Evolutionary conservation across 2,329 filamentous ascomycete species (phyloP), one percentile per base, ranked within the genome.

Genomic region (Aspergillus flavus): DNA sequence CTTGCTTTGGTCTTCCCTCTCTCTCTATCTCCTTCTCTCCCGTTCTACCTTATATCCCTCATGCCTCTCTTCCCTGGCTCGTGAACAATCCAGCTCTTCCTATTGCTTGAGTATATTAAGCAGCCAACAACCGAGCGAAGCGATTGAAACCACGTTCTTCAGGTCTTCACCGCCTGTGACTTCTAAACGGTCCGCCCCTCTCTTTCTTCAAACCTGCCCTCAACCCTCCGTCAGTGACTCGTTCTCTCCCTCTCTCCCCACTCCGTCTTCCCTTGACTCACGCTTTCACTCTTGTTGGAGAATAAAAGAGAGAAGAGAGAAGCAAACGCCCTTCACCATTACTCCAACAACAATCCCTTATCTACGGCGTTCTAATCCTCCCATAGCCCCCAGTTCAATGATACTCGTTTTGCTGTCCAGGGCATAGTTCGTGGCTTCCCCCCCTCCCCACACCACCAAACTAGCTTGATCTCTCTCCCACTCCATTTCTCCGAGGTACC

Each of bases 1-100:
- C 52, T 21, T 28, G 55, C 36, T 32, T n/a, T 30, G 16, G n/a
- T 63, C 63, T 70, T 70, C 68, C 68, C 71, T 71, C 66, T 71
- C 41, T 57, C 56, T 72, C 66, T 55, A 36, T 41, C 28, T 57
- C 56, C 56, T 62, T 59, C 61, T 54, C 30, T 34, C 34, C 57
- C 50, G 32, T 62, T 62, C 61, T 62, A 55, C 52, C 32, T 39
- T 55, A 19, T 52, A 52, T 52, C 48, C 48, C 48, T 34, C 48
- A 34, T 52, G 10, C 19, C 30, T 52, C 26, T 28, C 48, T 32
- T 52, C 26, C 14, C 26, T 52, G 6, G 48, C 48, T 52, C 48
- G 48, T 52, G 48, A 52, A 32, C 48, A 34, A 52, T 55, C 52
- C 52, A 55, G 32, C 52, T 39, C 30, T 39, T 41, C 52, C 52